These are phyloP conservation scores for Phytophthora megakarya DNA, from an alignment of 352 stramenopile species.

Conservation along the genomic window DNA sequence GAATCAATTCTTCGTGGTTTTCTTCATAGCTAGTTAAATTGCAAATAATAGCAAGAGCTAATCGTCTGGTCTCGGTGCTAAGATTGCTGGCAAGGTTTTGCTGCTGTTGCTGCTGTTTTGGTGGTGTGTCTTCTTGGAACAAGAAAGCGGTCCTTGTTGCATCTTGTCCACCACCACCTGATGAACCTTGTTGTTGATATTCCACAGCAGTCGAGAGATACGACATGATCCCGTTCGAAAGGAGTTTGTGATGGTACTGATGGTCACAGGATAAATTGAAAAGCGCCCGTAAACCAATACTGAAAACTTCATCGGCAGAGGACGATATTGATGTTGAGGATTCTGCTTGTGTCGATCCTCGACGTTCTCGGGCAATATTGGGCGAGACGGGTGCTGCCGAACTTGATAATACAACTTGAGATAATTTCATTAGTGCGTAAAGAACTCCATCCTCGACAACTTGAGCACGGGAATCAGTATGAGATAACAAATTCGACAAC, in stretches of 20 bases:
- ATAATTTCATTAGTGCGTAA: constrained; percentile 83
- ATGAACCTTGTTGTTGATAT: constrained; percentile 19
- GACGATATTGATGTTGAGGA: not conserved
- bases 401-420: constrained; percentile 54
- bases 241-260: constrained; percentile 69
- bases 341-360: constrained; percentile 4
- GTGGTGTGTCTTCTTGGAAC: constrained; percentile 11
- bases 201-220: constrained; percentile 65
- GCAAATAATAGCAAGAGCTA: constrained; percentile 73
- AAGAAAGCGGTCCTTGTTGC: constrained; percentile 13
- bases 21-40: constrained; percentile 76
- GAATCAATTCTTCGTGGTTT: constrained; percentile 86
- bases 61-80: constrained; percentile 51
- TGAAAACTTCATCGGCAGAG: constrained; percentile 64
- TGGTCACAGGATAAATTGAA: constrained; percentile 80
- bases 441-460: constrained; percentile 76
- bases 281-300: constrained; percentile 70
- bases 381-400: not conserved
- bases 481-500: constrained; percentile 75
- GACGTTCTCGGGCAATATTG: constrained; percentile 1
- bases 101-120: constrained; percentile 8
- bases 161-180: not conserved
- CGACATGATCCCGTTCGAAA: constrained; percentile 73
- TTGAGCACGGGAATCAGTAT: constrained; percentile 54
- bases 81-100: constrained; percentile 28